Evolutionary conservation across 148 eudicot genomes (phyloP).

Genomic region (Polygonum aviculare): DNA sequence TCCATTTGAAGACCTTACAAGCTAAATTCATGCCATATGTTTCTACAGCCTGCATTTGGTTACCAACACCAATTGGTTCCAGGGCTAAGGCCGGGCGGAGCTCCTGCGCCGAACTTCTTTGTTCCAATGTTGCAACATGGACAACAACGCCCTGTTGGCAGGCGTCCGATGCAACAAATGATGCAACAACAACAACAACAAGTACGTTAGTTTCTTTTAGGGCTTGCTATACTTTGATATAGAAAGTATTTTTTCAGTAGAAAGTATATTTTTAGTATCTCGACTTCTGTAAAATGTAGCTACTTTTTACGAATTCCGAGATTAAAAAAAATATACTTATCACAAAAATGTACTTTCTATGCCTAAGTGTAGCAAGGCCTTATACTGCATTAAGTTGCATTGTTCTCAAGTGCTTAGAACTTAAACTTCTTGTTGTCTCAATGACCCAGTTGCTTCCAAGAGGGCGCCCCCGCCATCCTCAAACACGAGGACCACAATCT

Average conservation of each 20-base stretch:
- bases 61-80: constrained; percentile 81
- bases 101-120: constrained; percentile 66
- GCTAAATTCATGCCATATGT: not conserved
- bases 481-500: constrained; percentile 44
- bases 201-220: constrained; percentile 18
- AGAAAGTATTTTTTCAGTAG: no score
- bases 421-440: not conserved
- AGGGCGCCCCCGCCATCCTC: constrained; percentile 55
- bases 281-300: no score
- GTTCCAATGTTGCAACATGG: constrained; percentile 75
- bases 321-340: no score
- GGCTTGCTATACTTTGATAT: no score
- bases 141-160: constrained; percentile 64
- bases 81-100: constrained; percentile 62
- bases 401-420: not conserved
- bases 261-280: no score
- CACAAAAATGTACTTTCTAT: no score
- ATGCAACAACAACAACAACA: constrained; percentile 53
- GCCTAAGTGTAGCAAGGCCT: no score
- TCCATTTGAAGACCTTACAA: not conserved
- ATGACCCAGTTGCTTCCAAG: constrained; percentile 56
- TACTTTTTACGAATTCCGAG: no score
- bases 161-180: constrained; percentile 40
- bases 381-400: no score
- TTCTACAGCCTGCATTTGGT: constrained; percentile 62